phyloP scores from a whole-genome alignment of 768 basidiomycete genomes.

The Rhodotorula kratochvilovae region DNA sequence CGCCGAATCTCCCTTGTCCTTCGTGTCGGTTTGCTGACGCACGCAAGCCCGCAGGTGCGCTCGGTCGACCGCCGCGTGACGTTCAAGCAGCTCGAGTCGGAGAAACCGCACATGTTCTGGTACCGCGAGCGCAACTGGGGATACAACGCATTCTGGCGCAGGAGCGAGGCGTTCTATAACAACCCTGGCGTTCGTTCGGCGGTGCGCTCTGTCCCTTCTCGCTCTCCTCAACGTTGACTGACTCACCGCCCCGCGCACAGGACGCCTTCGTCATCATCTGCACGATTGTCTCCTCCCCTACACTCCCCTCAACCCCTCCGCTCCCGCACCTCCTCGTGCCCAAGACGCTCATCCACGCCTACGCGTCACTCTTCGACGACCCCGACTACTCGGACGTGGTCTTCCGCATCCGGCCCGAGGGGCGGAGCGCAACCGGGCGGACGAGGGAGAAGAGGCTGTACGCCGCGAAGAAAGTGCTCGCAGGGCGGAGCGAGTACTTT shows the following conservation, averaged over 20 bases:
- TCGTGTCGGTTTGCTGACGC: background rate
- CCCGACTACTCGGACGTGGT: slow-evolving; percentile 48
- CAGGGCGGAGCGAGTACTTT: slow-evolving; percentile 47
- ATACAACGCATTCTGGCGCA: slow-evolving; percentile 15
- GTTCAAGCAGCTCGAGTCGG: slow-evolving; percentile 46
- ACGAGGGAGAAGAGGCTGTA: slow-evolving; percentile 43
- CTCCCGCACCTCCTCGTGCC: slow-evolving; percentile 45
- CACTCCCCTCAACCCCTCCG: slow-evolving; percentile 41
- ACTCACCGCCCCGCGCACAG: slow-evolving; percentile 11
- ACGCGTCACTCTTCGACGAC: slow-evolving; percentile 48
- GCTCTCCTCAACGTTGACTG: background rate
- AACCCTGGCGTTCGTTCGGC: slow-evolving; percentile 19
- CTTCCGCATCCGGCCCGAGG: slow-evolving; percentile 45
- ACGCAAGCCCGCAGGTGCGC: background rate
- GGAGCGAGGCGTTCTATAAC: slow-evolving; percentile 39
- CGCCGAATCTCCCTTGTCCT: background rate
- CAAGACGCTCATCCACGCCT: slow-evolving; percentile 46
- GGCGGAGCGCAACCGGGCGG: slow-evolving; percentile 42
- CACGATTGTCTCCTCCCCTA: slow-evolving; percentile 48
- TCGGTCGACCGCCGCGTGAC: slow-evolving; percentile 14
- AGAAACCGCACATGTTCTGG: slow-evolving; percentile 43
- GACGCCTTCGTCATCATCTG: slow-evolving; percentile 49
- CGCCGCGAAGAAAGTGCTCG: slow-evolving; percentile 49
- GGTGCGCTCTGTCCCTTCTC: background rate
- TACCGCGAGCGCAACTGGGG: slow-evolving; percentile 33